A percentile compares a stretch with the other conserved stretches of the same genome.
Conservation (phyloP, 169 alveolate species). For the Cystoisospora suis region DNA sequence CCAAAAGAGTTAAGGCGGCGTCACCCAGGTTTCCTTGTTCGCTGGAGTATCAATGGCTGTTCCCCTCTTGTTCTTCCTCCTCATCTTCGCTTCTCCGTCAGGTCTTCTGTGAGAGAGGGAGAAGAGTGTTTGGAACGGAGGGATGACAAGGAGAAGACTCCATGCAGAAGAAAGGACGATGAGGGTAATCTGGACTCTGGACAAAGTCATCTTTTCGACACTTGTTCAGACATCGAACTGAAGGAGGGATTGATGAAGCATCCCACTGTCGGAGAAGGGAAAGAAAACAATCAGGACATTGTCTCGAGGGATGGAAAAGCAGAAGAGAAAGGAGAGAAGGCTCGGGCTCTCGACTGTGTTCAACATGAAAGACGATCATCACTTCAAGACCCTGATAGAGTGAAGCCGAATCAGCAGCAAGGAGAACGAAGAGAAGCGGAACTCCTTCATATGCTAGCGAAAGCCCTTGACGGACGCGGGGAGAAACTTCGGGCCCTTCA, state of each 20-base stretch:
- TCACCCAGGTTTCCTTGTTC: slow-evolving; percentile 6
- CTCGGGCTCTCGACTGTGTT: background rate
- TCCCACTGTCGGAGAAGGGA: background rate
- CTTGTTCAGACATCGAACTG: too few relatives aligned
- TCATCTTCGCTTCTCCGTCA: background rate
- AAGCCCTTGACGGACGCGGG: slow-evolving; percentile 16
- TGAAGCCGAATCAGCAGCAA: background rate
- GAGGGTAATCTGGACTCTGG: too few relatives aligned
- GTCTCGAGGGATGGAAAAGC: background rate
- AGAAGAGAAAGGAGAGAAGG: background rate
- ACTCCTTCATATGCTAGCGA: background rate
- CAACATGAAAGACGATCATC: too few relatives aligned
- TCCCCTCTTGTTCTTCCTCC: background rate
- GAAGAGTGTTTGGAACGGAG: too few relatives aligned
- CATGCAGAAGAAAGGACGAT: too few relatives aligned
- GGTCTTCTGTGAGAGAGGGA: too few relatives aligned
- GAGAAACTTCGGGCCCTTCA: slow-evolving; percentile 3
- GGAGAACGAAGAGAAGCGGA: background rate
- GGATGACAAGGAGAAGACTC: too few relatives aligned
- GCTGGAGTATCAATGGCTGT: slow-evolving; percentile 2
- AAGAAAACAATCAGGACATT: background rate
- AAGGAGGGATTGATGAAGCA: background rate
- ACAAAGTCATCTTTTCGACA: too few relatives aligned
- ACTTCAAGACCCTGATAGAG: background rate
- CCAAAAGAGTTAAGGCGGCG: background rate